phyloP scores from a whole-genome alignment of 2,329 filamentous ascomycete species.

The Sporothrix luriei region DNA sequence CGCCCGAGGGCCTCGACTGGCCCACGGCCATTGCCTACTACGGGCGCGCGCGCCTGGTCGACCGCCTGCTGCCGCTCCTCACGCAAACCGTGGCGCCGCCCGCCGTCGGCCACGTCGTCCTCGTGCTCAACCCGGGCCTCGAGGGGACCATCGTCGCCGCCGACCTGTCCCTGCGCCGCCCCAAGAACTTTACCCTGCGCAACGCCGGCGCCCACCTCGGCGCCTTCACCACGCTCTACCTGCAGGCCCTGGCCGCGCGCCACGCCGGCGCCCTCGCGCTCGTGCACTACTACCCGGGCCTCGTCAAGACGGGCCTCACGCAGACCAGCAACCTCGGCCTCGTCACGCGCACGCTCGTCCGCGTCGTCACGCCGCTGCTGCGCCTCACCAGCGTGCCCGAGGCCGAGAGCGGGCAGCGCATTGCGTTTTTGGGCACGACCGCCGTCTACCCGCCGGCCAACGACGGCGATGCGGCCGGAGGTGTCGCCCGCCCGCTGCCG shows the following conservation, averaged over 20 bases:
- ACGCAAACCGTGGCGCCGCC: slow-evolving; percentile 28
- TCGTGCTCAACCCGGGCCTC: slow-evolving; percentile 39
- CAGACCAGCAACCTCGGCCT: slow-evolving; percentile 22
- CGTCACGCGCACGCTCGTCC: not conserved
- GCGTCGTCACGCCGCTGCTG: not conserved
- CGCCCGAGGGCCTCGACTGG: slow-evolving; percentile 42
- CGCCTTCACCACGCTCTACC: slow-evolving; percentile 19
- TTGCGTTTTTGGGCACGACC: slow-evolving; percentile 18
- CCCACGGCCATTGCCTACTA: slow-evolving; percentile 42
- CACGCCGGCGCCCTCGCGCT: slow-evolving; percentile 23
- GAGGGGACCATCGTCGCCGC: slow-evolving; percentile 18
- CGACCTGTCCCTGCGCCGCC: slow-evolving; percentile 29
- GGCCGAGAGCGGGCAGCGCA: slow-evolving; percentile 26
- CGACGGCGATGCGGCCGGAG: not conserved
- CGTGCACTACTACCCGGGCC: slow-evolving; percentile 33
- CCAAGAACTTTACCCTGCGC: slow-evolving; percentile 1
- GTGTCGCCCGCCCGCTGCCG: not conserved
- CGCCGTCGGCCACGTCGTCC: slow-evolving; percentile 38
- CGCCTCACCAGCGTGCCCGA: slow-evolving; percentile 1
- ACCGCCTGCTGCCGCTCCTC: slow-evolving; percentile 43
- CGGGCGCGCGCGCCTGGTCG: slow-evolving; percentile 40
- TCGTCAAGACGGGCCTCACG: slow-evolving; percentile 23
- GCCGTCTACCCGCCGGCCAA: slow-evolving; percentile 12
- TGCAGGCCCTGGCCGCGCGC: slow-evolving; percentile 26
- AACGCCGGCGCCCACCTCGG: slow-evolving; percentile 11